Conservation (phyloP, 805 yeast species). For the Cephaloascus fragrans region DNA sequence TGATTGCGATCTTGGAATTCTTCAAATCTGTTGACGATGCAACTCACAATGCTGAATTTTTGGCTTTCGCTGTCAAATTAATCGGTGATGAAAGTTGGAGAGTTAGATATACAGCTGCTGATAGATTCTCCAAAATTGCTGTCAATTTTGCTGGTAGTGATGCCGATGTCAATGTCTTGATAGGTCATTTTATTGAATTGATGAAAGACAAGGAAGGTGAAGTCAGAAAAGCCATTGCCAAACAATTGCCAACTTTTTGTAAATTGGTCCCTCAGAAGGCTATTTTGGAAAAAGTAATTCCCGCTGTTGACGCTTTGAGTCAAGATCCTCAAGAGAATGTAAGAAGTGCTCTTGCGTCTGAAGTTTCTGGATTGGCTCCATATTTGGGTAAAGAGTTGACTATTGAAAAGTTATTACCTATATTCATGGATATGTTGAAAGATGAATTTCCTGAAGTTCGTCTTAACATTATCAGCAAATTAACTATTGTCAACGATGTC, state of each 20-base stretch:
- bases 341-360: conserved; percentile 84
- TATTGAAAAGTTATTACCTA: conserved; percentile 73
- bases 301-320: conserved; percentile 73
- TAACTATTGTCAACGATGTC: conserved; percentile 87
- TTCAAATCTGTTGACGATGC: conserved; percentile 49
- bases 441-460: conserved; percentile 97
- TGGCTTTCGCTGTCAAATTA: conserved; percentile 57
- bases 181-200: conserved; percentile 63
- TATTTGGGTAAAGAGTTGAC: conserved; percentile 78
- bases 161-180: conserved; percentile 41
- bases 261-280: conserved; percentile 39
- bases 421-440: conserved; percentile 85
- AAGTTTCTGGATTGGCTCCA: conserved; percentile 81
- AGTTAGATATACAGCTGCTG: conserved; percentile 98
- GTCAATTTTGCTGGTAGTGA: conserved; percentile 48
- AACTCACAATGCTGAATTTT: conserved; percentile 52
- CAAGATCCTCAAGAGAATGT: conserved; percentile 91
- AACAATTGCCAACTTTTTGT: conserved; percentile 76
- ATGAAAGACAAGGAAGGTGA: conserved; percentile 94
- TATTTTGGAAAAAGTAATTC: conserved; percentile 64
- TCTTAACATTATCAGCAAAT: conserved; percentile 83
- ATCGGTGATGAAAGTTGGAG: conserved; percentile 94
- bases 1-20: conserved; percentile 70
- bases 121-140: conserved; percentile 72
- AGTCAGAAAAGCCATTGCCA: conserved; percentile 90